Evolutionary conservation across 1,284 basidiomycete genomes (phyloP).

Genomic region (Puccinia polysora): DNA sequence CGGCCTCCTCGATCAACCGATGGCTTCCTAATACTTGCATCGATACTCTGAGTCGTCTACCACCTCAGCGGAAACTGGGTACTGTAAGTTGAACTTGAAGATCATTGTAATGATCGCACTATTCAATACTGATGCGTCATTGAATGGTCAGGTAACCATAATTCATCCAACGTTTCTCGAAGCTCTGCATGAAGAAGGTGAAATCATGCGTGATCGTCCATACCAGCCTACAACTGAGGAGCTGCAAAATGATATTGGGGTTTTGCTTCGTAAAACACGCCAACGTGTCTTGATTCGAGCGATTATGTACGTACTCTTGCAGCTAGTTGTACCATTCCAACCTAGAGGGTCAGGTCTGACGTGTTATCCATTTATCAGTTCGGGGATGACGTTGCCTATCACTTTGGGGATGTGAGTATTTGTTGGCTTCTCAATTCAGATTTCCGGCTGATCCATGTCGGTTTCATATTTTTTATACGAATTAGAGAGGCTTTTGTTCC

Average conservation of each 20-base stretch:
- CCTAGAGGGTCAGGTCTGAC: no score
- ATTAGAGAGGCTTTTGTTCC: slow-evolving; percentile 43
- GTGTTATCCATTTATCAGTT: slow-evolving; percentile 16
- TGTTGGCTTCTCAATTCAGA: neutral
- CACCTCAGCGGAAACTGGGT: slow-evolving; percentile 35
- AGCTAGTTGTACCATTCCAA: neutral
- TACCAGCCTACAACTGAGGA: slow-evolving; percentile 38
- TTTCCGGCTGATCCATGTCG: neutral
- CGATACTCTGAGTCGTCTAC: slow-evolving; percentile 39
- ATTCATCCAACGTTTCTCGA: slow-evolving; percentile 14
- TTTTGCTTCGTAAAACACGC: slow-evolving; percentile 28
- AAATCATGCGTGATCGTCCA: slow-evolving; percentile 36
- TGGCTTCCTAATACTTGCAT: slow-evolving; percentile 42
- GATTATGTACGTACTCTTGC: slow-evolving; percentile 15
- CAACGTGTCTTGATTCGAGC: slow-evolving; percentile 18
- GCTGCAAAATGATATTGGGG: slow-evolving; percentile 27
- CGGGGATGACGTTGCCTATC: slow-evolving; percentile 31
- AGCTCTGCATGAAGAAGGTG: neutral
- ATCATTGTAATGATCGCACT: neutral
- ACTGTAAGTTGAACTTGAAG: slow-evolving; percentile 1
- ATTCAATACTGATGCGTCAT: slow-evolving; percentile 5
- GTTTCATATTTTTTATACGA: neutral
- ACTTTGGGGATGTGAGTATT: slow-evolving; percentile 31
- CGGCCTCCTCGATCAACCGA: slow-evolving; percentile 20
- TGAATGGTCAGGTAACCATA: slow-evolving; percentile 17